phyloP scores from a whole-genome alignment of 495 filamentous ascomycete species.

The Astrothelium macrocarpum region DNA sequence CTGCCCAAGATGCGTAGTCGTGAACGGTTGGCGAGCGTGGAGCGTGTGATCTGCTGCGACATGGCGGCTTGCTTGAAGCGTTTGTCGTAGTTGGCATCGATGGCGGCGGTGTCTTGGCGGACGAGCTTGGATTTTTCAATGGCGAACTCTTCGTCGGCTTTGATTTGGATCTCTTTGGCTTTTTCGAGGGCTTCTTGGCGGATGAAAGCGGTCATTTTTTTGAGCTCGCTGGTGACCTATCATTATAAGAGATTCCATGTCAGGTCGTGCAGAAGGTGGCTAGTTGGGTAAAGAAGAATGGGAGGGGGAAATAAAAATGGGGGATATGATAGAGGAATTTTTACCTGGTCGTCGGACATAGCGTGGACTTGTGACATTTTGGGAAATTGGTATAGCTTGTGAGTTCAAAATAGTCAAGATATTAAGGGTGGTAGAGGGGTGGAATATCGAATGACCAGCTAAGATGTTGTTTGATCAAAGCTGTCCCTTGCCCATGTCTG shows the following conservation, averaged over 20 bases:
- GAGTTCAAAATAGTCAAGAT: neutral
- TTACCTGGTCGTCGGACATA: constrained; percentile 96
- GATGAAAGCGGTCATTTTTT: constrained; percentile 99
- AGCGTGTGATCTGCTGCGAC: constrained; percentile 93
- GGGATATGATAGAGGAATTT: too few relatives aligned
- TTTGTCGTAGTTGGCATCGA: constrained; percentile 89
- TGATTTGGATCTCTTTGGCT: constrained; percentile 89
- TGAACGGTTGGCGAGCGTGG: constrained; percentile 89
- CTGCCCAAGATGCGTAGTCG: constrained; percentile 76
- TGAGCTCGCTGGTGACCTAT: constrained; percentile 88
- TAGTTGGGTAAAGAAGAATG: neutral
- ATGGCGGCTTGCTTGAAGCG: constrained; percentile 96
- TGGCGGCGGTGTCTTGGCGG: constrained; percentile 81
- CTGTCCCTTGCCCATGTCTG: neutral
- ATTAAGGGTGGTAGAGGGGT: neutral
- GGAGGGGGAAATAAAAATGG: constrained; percentile 6
- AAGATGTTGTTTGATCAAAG: constrained; percentile 2
- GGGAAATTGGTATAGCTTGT: constrained; percentile 16
- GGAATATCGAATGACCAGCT: neutral
- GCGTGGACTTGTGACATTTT: constrained; percentile 88
- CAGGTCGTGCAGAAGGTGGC: constrained; percentile 10
- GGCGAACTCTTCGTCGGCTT: constrained; percentile 95
- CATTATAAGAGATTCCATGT: constrained; percentile 8
- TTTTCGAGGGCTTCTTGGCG: constrained; percentile 95
- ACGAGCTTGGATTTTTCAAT: constrained; percentile 99